These are phyloP conservation scores for Xylaria digitata DNA, from an alignment of 2,329 filamentous ascomycete genomes.

Conservation along the genomic window DNA sequence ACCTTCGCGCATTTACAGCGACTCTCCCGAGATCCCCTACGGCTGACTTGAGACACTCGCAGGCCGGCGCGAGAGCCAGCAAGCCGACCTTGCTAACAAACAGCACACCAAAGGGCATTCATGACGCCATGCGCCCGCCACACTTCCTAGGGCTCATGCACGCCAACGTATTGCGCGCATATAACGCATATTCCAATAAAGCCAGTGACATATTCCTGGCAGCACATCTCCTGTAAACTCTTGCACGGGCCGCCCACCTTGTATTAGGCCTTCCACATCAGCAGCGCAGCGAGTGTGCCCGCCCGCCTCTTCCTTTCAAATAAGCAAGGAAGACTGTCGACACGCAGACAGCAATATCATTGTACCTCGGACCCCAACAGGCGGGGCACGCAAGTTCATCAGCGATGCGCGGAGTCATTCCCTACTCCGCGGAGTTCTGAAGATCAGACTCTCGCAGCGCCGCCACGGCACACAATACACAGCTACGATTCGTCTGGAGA, in stretches of 20 bases:
- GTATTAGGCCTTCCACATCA: constrained; percentile 39
- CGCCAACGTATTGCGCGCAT: constrained; percentile 35
- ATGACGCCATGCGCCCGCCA: constrained; percentile 23
- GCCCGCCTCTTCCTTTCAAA: constrained; percentile 32
- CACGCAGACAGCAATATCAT: neutral
- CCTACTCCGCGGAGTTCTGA: constrained; percentile 33
- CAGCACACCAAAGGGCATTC: constrained; percentile 16
- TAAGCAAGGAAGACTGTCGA: constrained; percentile 34
- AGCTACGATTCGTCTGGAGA: neutral
- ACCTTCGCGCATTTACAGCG: neutral
- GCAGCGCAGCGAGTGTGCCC: constrained; percentile 24
- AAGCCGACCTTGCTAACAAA: constrained; percentile 36
- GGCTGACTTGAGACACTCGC: neutral
- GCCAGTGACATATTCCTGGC: neutral
- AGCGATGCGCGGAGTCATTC: constrained; percentile 24
- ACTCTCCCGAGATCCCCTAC: constrained; percentile 1
- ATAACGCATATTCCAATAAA: constrained; percentile 23
- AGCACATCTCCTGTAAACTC: neutral
- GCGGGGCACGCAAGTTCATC: constrained; percentile 32
- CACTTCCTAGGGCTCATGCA: constrained; percentile 34
- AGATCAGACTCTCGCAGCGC: neutral
- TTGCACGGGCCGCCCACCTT: constrained; percentile 34
- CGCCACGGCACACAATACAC: constrained; percentile 7
- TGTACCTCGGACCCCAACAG: constrained; percentile 29
- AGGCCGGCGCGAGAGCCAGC: constrained; percentile 15